Conservation (phyloP, 2,329 filamentous ascomycete genomes). For the Tolypocladium guangdongense region DNA sequence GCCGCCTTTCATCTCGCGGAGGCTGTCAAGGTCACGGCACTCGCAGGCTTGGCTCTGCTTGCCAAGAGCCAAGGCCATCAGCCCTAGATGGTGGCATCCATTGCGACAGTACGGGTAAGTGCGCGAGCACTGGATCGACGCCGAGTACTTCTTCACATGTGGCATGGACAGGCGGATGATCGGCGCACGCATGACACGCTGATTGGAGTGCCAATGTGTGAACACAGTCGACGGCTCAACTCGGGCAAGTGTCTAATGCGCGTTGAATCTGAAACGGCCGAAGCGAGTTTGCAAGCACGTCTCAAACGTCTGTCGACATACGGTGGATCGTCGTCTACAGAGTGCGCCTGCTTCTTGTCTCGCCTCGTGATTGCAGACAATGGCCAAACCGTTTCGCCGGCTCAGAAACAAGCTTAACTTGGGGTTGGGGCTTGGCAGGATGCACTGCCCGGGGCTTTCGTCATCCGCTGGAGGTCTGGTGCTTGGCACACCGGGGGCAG, state of each 20-base stretch:
- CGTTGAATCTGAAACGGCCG: too few species aligned
- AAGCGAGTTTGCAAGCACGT: not conserved
- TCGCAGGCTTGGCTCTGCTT: not conserved
- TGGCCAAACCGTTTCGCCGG: not conserved
- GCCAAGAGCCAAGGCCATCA: not conserved
- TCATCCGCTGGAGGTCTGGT: not conserved
- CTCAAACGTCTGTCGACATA: not conserved
- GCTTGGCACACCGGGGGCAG: not conserved
- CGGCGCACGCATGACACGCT: not conserved
- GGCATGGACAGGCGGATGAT: not conserved
- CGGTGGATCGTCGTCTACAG: not conserved
- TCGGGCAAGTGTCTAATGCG: too few species aligned
- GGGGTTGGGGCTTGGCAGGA: not conserved
- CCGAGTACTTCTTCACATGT: not conserved
- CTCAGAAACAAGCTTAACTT: not conserved
- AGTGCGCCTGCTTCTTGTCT: too few species aligned
- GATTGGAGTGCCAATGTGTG: not conserved
- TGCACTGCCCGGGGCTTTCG: not conserved
- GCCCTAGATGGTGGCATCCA: not conserved
- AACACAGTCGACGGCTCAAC: not conserved
- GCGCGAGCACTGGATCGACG: not conserved
- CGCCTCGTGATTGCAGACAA: not conserved
- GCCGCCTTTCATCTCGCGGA: not conserved
- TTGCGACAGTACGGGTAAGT: not conserved
- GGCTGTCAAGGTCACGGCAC: not conserved